Conservation (phyloP, 352 stramenopile genomes). For the Salisapilia sapeloensis region DNA sequence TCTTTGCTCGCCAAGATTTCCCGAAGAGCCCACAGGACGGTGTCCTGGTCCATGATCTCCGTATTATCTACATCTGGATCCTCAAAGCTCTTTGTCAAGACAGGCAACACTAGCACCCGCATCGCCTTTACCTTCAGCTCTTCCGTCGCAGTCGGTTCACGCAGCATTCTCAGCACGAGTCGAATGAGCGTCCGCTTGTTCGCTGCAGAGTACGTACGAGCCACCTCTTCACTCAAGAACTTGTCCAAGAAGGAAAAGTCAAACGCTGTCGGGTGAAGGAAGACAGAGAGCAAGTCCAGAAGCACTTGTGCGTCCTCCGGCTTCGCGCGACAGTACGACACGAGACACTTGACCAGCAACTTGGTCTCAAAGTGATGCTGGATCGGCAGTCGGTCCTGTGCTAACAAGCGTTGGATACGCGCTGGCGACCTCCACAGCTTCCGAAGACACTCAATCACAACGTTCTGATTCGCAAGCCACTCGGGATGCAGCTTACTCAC, state of each 20-base stretch:
- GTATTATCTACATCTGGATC: slow-evolving; percentile 56
- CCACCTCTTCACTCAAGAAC: slow-evolving; percentile 80
- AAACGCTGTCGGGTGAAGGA: slow-evolving; percentile 84
- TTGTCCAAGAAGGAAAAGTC: slow-evolving; percentile 91
- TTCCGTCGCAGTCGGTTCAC: slow-evolving; percentile 44
- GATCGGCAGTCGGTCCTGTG: slow-evolving; percentile 65
- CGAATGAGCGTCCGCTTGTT: slow-evolving; percentile 80
- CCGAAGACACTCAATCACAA: slow-evolving; percentile 86
- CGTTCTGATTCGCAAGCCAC: slow-evolving; percentile 77
- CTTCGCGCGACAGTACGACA: slow-evolving; percentile 86
- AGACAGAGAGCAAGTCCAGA: slow-evolving; percentile 91
- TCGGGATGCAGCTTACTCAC: slow-evolving; percentile 79
- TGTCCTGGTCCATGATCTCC: slow-evolving; percentile 75
- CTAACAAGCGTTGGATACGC: slow-evolving; percentile 46
- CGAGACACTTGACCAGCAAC: slow-evolving; percentile 88
- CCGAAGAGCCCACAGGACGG: slow-evolving; percentile 76
- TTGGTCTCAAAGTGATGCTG: slow-evolving; percentile 93
- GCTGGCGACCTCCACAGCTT: slow-evolving; percentile 89
- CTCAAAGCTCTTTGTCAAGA: slow-evolving; percentile 80
- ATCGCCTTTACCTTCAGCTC: slow-evolving; percentile 88
- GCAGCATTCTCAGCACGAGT: slow-evolving; percentile 81
- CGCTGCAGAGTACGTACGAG: slow-evolving; percentile 24
- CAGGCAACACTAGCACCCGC: slow-evolving; percentile 88
- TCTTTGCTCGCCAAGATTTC: slow-evolving; percentile 81
- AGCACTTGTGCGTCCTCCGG: slow-evolving; percentile 91